Conservation (phyloP, 2,329 filamentous ascomycete species). For the Meredithiella fracta region DNA sequence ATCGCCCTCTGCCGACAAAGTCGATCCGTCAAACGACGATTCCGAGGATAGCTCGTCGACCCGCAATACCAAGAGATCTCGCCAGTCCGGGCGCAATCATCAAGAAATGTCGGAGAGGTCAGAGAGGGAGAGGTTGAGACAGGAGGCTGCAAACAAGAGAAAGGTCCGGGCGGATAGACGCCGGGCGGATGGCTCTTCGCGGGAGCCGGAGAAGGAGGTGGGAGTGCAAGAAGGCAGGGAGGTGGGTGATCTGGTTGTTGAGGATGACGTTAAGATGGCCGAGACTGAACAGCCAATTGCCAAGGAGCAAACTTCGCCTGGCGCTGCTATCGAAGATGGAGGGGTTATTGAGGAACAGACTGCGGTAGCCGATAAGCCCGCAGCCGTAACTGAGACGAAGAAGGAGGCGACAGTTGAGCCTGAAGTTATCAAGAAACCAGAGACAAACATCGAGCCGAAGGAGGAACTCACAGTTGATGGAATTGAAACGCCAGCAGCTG, state of each 20-base stretch:
- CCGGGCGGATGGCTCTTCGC: constrained; percentile 54
- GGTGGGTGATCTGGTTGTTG: constrained; percentile 13
- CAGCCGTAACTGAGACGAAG: neutral
- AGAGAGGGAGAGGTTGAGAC: constrained; percentile 56
- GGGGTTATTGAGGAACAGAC: no score
- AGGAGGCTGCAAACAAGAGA: constrained; percentile 61
- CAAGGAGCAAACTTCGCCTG: no score
- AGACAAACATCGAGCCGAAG: neutral
- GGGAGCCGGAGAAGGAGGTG: constrained; percentile 18
- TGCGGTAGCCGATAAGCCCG: no score
- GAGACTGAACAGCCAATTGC: neutral
- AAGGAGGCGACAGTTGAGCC: neutral
- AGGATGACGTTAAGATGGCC: neutral
- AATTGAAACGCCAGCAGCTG: neutral
- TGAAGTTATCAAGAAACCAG: neutral
- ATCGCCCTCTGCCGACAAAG: constrained; percentile 34
- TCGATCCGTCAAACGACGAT: constrained; percentile 37
- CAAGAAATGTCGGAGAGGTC: constrained; percentile 50
- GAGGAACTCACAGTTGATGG: neutral
- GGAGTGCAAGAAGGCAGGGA: no score
- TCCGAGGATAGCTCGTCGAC: constrained; percentile 52
- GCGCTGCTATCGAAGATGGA: no score
- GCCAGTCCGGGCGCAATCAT: constrained; percentile 38
- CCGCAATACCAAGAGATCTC: constrained; percentile 41
- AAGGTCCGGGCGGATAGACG: constrained; percentile 70